Base-by-base conservation (phyloP, 78 protist genomes). In the Emiliania huxleyi region DNA sequence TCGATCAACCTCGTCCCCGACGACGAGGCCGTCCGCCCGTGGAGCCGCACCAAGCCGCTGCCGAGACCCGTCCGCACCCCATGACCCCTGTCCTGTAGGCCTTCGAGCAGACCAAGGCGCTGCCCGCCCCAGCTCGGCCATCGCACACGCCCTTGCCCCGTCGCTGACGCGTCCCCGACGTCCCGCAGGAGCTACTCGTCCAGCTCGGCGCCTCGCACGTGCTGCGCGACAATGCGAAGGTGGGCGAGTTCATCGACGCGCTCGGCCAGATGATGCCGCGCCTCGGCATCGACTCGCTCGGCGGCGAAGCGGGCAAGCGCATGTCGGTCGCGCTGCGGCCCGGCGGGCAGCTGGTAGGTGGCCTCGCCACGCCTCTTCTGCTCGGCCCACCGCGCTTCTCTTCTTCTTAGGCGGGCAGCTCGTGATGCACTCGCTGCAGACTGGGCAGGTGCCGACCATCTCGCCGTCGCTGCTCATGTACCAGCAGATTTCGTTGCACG, bases 401-500 rank as follows among this genome's bases (percentile, higher is more conserved):
- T 49, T 5, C 56, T 49, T 49, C 56, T 18, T 5, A 25, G 11
- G n/a, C n/a, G 85, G 85, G 29, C 4, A 18, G 23, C 46, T 77
- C 48, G 85, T 77, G 49, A 77, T 40, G 48, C 46, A 77, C 46
- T 26, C 15, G 49, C 44, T 77, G 33, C 85, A 37, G 46, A 40
- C 29, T 3, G 85, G 85, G 37, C 23, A 26, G 37, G 85, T 77
- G n/a, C 85, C 85, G 26, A 4, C 1, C 26, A 11, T 77, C 48
- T 40, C 85, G 23, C 85, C 85, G 4, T 77, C 85, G 46, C 46
- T 77, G 23, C 15, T 77, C 85, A 77, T 77, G 85, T 77, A 77
- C 85, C 85, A 77, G 46, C 85, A 77, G 85, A 77, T 77, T 48
- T 77, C 85, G 33, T 12, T 77, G 48, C 85, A 77, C 46, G 85